Evolutionary conservation across 192 early-diverging fungal species (phyloP), one percentile per base, ranked within the genome.

Genomic region (Anaeromyces robustus): DNA sequence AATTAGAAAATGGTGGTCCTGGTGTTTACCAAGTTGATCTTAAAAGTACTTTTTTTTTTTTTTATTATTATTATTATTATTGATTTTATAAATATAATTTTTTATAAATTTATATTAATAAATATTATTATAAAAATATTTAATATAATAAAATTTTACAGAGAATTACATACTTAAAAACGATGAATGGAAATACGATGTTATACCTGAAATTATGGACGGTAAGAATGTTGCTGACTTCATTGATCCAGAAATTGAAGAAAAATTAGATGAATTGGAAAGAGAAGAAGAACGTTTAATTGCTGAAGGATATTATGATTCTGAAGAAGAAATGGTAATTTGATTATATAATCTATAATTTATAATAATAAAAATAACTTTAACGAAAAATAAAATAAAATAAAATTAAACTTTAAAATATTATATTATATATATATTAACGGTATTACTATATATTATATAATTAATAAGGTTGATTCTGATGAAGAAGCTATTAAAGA

Each of bases 151-250:
- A 31, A 12, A 30, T 7, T 28, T 41, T 80, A 19, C 68, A 90
- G 90, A 97, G 88, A 87, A 87, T 81, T 99, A 99, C 87, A 59
- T 92, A 84, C 89, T 98, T 78, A 89, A 87, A 28, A 86, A 95
- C 68, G 88, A 90, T 78, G 94, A 96, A 68, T 98, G 97, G 97
- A 96, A 94, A 86, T 94, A 98, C 88, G 98, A 99, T 86, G 87
- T 87, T 52, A 96, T 99, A 79, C 98, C 98, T 39, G 98, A 99
- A 88, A 96, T 99, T 86, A 94, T 96, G 92, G 92, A 98, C 83
- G 97, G 97, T 83, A 94, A 96, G 89, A 99, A 99, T 87, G 90
- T 99, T 37, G 95, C 95, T 29, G 98, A 99, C 89, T 99, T 98
- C 86, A 88, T 98, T 84, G 98, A 99, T 88, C 89, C 97, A 31